A percentile compares a stretch with the other conserved stretches of the same genome.
These are phyloP conservation scores for Quercus phellos DNA, from an alignment of 331 rosid genomes.

Conservation along the genomic window DNA sequence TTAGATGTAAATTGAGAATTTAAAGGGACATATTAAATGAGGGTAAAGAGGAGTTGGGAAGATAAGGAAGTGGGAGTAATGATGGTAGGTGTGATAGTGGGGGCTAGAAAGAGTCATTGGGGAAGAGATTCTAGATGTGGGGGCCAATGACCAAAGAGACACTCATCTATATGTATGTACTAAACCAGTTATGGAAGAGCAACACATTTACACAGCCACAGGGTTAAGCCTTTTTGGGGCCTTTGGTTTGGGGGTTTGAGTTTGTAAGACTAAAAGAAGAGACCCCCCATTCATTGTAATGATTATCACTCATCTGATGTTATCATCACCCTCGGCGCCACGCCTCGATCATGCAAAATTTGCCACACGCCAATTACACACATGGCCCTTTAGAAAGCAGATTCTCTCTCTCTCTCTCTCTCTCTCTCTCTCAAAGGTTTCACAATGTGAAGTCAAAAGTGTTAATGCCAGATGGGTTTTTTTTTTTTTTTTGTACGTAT, in stretches of 20 bases:
- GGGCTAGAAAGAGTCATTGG: conserved; percentile 5
- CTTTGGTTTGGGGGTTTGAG: background rate
- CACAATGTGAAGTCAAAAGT: background rate
- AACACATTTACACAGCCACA: background rate
- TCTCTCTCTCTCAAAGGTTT: background rate
- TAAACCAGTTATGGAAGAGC: background rate
- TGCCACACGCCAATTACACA: background rate
- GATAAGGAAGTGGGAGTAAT: conserved; percentile 32
- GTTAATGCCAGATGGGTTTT: background rate
- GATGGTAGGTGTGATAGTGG: conserved; percentile 38
- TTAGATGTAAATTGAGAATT: background rate
- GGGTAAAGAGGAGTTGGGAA: conserved; percentile 12
- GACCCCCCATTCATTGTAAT: conserved; percentile 30
- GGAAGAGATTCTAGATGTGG: conserved; percentile 31
- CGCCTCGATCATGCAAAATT: conserved; percentile 50
- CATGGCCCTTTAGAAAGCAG: conserved; percentile 20
- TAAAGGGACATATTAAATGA: background rate
- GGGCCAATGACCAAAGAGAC: conserved; percentile 8
- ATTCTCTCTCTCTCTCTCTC: conserved; percentile 5
- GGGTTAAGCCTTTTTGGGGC: background rate
- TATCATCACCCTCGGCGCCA: conserved; percentile 41
- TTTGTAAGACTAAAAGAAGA: no score
- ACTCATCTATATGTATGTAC: background rate
- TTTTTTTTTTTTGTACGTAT: background rate
- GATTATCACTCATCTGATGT: conserved; percentile 34